Evolutionary conservation across 202 grass and related monocot genomes (phyloP).

Genomic region (Dendrocalamus latiflorus): DNA sequence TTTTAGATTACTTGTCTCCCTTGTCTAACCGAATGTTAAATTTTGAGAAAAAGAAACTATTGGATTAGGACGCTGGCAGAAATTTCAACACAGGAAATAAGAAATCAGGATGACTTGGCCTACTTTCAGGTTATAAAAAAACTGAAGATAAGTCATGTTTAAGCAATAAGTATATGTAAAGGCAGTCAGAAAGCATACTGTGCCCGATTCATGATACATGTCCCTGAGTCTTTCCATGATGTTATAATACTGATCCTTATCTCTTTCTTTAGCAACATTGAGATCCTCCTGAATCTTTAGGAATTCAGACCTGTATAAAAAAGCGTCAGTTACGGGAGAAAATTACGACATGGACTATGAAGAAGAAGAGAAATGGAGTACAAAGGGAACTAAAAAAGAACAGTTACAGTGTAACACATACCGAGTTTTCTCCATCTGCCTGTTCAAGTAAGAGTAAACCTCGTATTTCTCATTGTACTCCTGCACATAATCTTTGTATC

Average conservation of each 20-base stretch:
- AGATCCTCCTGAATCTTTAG: conserved; percentile 63
- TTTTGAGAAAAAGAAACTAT: not conserved
- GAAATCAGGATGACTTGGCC: not conserved
- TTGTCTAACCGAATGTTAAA: not conserved
- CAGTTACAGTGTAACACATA: conserved; percentile 28
- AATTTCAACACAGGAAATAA: not conserved
- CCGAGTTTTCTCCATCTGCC: conserved; percentile 76
- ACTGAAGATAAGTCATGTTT: not conserved
- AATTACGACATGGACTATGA: not conserved
- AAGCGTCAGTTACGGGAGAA: not conserved
- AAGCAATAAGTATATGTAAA: conserved; percentile 14
- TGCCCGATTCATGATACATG: conserved; percentile 57
- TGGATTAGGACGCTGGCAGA: not conserved
- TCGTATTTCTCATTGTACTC: conserved; percentile 83
- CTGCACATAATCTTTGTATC: conserved; percentile 78
- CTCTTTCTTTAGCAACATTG: conserved; percentile 55
- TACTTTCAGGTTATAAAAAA: not conserved
- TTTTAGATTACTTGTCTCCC: not conserved
- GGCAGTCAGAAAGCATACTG: conserved; percentile 51
- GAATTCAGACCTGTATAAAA: conserved; percentile 66
- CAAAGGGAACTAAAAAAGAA: conserved; percentile 10
- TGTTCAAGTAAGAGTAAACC: conserved; percentile 63
- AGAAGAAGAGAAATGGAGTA: conserved; percentile 28
- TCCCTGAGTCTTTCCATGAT: conserved; percentile 64
- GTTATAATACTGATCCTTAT: conserved; percentile 54